phyloP scores from a whole-genome alignment of 139 green algal genomes.

The Coelastrella sp. region DNA sequence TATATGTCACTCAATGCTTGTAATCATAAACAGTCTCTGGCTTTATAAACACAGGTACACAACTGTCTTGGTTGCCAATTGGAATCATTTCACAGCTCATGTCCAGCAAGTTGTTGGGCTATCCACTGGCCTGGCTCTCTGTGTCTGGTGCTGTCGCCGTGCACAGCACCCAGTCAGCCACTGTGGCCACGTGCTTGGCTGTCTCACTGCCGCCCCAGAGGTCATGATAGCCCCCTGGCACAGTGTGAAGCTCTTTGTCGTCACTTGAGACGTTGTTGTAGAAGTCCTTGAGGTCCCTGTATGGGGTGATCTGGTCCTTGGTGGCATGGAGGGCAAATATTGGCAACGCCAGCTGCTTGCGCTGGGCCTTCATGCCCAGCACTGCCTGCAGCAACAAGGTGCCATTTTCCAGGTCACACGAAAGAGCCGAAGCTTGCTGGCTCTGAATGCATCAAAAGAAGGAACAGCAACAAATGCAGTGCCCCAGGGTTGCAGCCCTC shows the following conservation, averaged over 20 bases:
- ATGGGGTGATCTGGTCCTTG: constrained; percentile 17
- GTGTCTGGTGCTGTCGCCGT: not conserved
- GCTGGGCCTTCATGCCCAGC: not conserved
- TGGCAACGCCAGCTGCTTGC: not conserved
- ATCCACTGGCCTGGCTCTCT: not conserved
- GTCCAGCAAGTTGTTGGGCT: too few species aligned
- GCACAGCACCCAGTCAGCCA: not conserved
- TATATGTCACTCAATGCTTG: too few species aligned
- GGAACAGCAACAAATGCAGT: too few species aligned
- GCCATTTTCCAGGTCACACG: too few species aligned
- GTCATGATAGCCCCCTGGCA: constrained; percentile 33
- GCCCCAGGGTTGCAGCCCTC: not conserved
- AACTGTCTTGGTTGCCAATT: too few species aligned
- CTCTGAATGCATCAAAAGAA: too few species aligned
- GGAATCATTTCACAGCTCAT: too few species aligned
- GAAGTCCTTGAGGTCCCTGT: constrained; percentile 9
- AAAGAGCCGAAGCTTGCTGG: too few species aligned
- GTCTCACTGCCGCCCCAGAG: not conserved
- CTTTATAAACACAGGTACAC: too few species aligned
- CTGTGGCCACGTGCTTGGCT: not conserved
- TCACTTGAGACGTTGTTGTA: not conserved
- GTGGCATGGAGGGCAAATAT: constrained; percentile 29
- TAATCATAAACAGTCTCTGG: too few species aligned
- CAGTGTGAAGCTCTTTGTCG: constrained; percentile 3
- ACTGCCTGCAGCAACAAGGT: not conserved